Evolutionary conservation across 2,329 filamentous ascomycete species (phyloP), one percentile per base, ranked within the genome.

Genomic region (Arthrocladium fulminans): DNA sequence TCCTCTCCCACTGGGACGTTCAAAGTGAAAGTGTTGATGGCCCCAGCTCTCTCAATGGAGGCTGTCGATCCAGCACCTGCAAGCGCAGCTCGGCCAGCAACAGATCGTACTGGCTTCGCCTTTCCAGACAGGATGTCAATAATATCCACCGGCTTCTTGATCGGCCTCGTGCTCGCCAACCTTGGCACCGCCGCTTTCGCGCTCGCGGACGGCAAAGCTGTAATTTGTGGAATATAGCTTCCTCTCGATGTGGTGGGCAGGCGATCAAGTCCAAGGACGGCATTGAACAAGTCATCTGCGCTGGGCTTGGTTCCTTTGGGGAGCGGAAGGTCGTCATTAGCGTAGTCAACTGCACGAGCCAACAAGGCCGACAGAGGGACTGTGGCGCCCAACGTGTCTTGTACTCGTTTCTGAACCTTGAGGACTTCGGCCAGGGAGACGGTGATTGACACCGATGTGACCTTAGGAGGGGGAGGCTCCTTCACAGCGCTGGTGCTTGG

Each of bases 301-400:
- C 85, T 82, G 12, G 84, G 83, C 61, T 80, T 75, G 39, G 77
- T 74, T 52, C 73, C 72, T 51, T 80, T 74, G 3, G 81, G 77
- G 23, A 76, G 72, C 2, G 90, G 90, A 6, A 97, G 77, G 39
- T 85, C 80, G 54, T 92, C 84, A 68, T 97, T 97, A 51, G 92
- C 92, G 22, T 94, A 70, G 60, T 92, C 83, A 34, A 86, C 79
- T 34, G 92, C 92, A 47, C 88, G 84, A 48, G 81, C 77, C 63
- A 98, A 80, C 70, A 97, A 95, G 10, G 85, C 88, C 2, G 86
- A 87, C 3, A 97, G 72, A 12, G 90, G 88, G 41, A 96, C 72
- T 62, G 81, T 84, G 50, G 90, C 80, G 52, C 87, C 88, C 22
- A 96, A 75, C 3, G 80, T 82, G 47, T 82, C 73, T 60, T 89